Conservation (phyloP, 345 rosid species). For the Angophora floribunda region DNA sequence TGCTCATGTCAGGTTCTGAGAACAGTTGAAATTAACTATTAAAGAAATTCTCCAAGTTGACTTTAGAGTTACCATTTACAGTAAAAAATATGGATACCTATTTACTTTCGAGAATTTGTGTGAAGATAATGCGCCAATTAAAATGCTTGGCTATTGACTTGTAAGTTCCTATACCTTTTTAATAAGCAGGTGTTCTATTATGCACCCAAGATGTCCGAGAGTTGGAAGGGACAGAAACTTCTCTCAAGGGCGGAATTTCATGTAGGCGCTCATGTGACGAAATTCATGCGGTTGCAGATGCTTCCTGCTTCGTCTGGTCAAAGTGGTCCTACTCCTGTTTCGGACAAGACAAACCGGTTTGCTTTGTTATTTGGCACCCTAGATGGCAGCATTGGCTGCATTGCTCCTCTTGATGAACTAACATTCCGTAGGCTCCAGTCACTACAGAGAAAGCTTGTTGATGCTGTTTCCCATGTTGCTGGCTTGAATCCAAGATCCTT, state of each 20-base stretch:
- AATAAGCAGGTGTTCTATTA: slow-evolving; percentile 72
- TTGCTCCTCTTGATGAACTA: slow-evolving; percentile 92
- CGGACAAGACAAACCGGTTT: slow-evolving; percentile 88
- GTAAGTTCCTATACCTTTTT: neutral
- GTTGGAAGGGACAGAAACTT: slow-evolving; percentile 98
- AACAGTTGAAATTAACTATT: neutral
- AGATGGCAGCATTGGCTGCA: slow-evolving; percentile 90
- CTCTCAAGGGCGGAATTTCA: slow-evolving; percentile 96
- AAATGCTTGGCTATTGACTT: neutral
- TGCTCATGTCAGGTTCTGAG: neutral
- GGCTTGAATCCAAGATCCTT: slow-evolving; percentile 93
- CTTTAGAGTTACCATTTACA: neutral
- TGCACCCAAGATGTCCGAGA: slow-evolving; percentile 94
- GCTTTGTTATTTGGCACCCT: slow-evolving; percentile 83
- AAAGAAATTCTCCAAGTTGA: neutral
- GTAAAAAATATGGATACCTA: neutral
- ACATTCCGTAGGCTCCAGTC: slow-evolving; percentile 93
- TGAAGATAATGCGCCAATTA: neutral
- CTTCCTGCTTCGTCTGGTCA: slow-evolving; percentile 52
- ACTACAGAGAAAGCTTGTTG: slow-evolving; percentile 81
- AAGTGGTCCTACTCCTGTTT: slow-evolving; percentile 34
- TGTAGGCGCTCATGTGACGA: slow-evolving; percentile 79
- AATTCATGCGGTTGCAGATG: slow-evolving; percentile 90
- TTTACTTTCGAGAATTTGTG: neutral
- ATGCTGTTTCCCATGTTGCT: slow-evolving; percentile 86